phyloP scores from a whole-genome alignment of 106 monocot species.

The Alisma plantagoaquatica region DNA sequence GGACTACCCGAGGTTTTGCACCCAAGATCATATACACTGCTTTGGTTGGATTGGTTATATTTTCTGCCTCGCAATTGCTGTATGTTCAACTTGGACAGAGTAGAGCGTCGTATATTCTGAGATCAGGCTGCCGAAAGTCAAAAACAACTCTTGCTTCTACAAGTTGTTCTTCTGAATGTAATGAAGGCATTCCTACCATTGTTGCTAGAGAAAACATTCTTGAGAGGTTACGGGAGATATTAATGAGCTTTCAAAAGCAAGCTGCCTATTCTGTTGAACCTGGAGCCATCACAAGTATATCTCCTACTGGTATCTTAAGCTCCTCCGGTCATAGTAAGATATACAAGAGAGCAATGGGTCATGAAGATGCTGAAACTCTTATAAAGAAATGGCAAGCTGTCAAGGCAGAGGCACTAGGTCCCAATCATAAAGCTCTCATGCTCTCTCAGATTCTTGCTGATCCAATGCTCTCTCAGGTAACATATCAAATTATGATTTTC shows the following conservation, averaged over 20 bases:
- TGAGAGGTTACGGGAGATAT: constrained; percentile 25
- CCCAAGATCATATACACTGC: constrained; percentile 28
- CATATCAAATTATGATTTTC: too few relatives aligned
- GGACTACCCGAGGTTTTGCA: constrained; percentile 14
- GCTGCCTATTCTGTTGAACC: constrained; percentile 18
- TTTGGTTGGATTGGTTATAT: constrained; percentile 40
- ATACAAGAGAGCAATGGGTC: constrained; percentile 39
- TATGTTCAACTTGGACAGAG: constrained; percentile 21
- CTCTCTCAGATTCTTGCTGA: constrained; percentile 74
- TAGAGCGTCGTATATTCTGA: constrained; percentile 11
- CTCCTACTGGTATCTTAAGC: constrained; percentile 19
- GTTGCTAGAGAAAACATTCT: constrained; percentile 12
- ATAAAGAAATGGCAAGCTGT: constrained; percentile 77
- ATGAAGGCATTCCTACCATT: constrained; percentile 7
- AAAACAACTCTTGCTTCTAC: constrained; percentile 9
- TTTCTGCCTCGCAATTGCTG: constrained; percentile 36
- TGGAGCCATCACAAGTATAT: constrained; percentile 10
- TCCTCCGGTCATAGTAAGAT: constrained; percentile 10
- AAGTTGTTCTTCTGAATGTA: not conserved
- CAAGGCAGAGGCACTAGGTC: constrained; percentile 84
- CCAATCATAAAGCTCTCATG: constrained; percentile 40
- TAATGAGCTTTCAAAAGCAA: constrained; percentile 18
- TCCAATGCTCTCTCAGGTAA: constrained; percentile 83
- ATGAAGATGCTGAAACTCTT: constrained; percentile 73
- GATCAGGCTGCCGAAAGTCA: constrained; percentile 12